These are phyloP conservation scores for Acer negundo DNA, from an alignment of 345 rosid genomes.

Conservation along the genomic window DNA sequence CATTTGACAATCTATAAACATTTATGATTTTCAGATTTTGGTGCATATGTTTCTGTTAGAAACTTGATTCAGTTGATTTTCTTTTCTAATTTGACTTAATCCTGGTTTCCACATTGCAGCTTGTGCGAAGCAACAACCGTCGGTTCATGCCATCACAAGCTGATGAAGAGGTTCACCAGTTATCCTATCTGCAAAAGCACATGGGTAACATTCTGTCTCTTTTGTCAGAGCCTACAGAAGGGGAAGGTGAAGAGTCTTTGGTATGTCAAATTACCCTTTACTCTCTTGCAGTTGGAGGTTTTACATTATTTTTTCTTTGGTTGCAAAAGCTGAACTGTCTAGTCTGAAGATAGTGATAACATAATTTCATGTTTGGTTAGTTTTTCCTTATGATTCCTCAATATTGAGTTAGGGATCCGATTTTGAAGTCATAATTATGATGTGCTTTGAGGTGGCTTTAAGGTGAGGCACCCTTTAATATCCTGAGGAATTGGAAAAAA, in stretches of 20 bases:
- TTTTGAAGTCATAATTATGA: not conserved
- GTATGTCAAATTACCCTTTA: constrained; percentile 43
- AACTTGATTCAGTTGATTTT: constrained; percentile 5
- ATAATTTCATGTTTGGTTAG: not conserved
- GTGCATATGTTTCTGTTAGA: not conserved
- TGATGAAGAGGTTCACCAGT: constrained; percentile 98
- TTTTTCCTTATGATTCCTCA: not conserved
- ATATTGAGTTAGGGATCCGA: not conserved
- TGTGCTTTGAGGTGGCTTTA: not conserved
- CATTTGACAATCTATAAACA: not conserved
- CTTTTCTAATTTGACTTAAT: constrained; percentile 15
- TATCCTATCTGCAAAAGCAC: constrained; percentile 95
- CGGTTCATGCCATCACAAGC: constrained; percentile 94
- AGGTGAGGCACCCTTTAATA: not conserved
- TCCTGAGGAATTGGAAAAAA: not conserved
- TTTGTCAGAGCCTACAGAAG: constrained; percentile 88
- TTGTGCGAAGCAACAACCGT: constrained; percentile 96
- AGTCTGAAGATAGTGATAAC: not conserved
- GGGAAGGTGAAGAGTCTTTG: constrained; percentile 86
- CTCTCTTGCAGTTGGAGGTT: not conserved
- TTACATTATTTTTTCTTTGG: constrained; percentile 6
- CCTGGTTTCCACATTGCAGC: constrained; percentile 49
- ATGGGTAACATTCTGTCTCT: constrained; percentile 83
- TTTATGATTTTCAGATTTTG: constrained; percentile 5
- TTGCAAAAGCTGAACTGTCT: not conserved